These are phyloP conservation scores for Phytophthora brassicae DNA, from an alignment of 352 stramenopile species.

Conservation along the genomic window DNA sequence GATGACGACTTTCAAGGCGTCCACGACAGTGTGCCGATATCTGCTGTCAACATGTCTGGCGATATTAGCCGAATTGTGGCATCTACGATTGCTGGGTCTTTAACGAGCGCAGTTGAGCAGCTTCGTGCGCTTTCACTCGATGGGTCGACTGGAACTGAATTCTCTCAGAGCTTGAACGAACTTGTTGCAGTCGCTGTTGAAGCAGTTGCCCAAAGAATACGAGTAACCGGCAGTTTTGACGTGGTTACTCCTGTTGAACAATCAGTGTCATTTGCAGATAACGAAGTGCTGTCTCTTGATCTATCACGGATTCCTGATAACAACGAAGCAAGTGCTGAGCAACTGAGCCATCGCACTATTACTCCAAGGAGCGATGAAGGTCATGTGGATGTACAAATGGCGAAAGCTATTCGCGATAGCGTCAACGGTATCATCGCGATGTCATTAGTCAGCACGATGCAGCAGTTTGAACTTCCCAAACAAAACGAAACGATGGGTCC, in stretches of 20 bases:
- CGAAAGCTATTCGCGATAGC: constrained; percentile 39
- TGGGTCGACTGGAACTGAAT: not conserved
- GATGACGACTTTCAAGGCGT: constrained; percentile 6
- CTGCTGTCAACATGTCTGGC: constrained; percentile 24
- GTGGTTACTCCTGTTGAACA: not conserved
- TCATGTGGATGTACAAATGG: constrained; percentile 37
- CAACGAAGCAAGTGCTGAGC: constrained; percentile 14
- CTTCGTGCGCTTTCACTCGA: constrained; percentile 18
- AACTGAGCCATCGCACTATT: not conserved
- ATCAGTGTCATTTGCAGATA: not conserved
- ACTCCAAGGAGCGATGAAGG: constrained; percentile 5
- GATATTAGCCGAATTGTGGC: constrained; percentile 45
- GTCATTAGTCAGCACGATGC: constrained; percentile 33
- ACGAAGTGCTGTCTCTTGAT: not conserved
- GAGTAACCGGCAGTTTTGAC: constrained; percentile 1
- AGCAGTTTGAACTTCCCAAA: constrained; percentile 16
- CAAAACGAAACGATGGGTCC: not conserved
- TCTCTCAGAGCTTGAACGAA: constrained; percentile 27
- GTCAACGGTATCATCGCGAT: constrained; percentile 39
- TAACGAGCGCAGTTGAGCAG: constrained; percentile 31
- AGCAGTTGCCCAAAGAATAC: constrained; percentile 26
- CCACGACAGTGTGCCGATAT: not conserved
- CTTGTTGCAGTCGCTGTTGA: constrained; percentile 32
- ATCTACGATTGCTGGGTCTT: constrained; percentile 39
- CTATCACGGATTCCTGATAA: constrained; percentile 6